Evolutionary conservation across 2,329 filamentous ascomycete genomes (phyloP).

Genomic region (Diplodia sapinea): DNA sequence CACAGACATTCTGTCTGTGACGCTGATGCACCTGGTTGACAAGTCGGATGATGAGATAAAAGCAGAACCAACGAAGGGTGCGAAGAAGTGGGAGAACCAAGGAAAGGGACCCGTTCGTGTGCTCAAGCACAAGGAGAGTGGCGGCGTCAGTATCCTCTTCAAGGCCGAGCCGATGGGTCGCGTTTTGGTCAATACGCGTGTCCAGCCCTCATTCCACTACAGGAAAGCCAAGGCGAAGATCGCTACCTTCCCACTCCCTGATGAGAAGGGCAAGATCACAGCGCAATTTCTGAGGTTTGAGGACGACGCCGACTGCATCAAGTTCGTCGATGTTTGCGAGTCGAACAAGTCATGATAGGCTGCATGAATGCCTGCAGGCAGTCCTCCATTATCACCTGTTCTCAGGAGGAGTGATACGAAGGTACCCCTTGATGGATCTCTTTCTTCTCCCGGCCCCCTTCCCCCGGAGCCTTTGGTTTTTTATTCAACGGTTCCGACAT

Average conservation of each 20-base stretch:
- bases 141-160: constrained; percentile 43
- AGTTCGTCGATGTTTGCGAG: constrained; percentile 35
- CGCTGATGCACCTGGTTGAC: constrained; percentile 39
- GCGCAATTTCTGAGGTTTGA: constrained; percentile 41
- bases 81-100: constrained; percentile 42
- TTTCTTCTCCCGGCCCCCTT: background rate
- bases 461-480: background rate
- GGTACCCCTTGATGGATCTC: background rate
- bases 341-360: constrained; percentile 15
- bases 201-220: constrained; percentile 39
- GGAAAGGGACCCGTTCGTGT: constrained; percentile 45
- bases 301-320: constrained; percentile 40
- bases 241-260: constrained; percentile 38
- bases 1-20: constrained; percentile 30
- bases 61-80: constrained; percentile 36
- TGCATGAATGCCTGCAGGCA: background rate
- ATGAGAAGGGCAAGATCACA: constrained; percentile 38
- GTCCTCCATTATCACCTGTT: background rate
- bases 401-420: background rate
- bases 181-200: constrained; percentile 43
- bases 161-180: constrained; percentile 41
- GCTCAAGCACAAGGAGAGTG: constrained; percentile 45
- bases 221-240: constrained; percentile 38
- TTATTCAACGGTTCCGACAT: background rate
- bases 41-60: constrained; percentile 35